Conservation (phyloP, 306 rosid species). For the Quillaja saponaria region DNA sequence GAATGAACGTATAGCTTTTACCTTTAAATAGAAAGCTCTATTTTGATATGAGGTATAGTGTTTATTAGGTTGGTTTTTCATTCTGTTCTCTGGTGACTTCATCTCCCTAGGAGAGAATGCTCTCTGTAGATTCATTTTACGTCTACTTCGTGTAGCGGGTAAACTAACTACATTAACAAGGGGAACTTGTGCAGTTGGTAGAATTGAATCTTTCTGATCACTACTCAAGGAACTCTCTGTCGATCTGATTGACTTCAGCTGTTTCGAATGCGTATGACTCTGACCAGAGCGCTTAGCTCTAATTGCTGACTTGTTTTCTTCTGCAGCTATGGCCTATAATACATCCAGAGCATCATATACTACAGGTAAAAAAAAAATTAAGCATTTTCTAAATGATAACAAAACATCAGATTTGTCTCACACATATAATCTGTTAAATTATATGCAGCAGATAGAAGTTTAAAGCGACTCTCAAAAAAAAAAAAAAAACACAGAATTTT, state of each 20-base stretch:
- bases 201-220: conserved; percentile 45
- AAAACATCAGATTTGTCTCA: too few relatives aligned
- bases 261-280: conserved; percentile 46
- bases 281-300: conserved; percentile 58
- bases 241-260: conserved; percentile 49
- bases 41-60: conserved; percentile 37
- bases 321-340: conserved; percentile 55
- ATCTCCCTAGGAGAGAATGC: conserved; percentile 38
- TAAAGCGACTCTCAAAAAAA: too few relatives aligned
- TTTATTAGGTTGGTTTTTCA: conserved; percentile 45
- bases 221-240: conserved; percentile 48
- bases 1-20: conserved; percentile 29
- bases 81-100: conserved; percentile 43
- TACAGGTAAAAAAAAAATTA: not conserved
- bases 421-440: too few relatives aligned
- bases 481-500: too few relatives aligned
- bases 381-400: too few relatives aligned
- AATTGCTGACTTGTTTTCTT: conserved; percentile 46
- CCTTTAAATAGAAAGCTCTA: conserved; percentile 41
- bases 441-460: too few relatives aligned
- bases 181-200: conserved; percentile 47
- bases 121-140: conserved; percentile 54
- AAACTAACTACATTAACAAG: conserved; percentile 45
- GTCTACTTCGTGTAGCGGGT: conserved; percentile 54
- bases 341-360: conserved; percentile 14